phyloP scores from a whole-genome alignment of 257 asterid species.

The Ophiorrhiza pumila region DNA sequence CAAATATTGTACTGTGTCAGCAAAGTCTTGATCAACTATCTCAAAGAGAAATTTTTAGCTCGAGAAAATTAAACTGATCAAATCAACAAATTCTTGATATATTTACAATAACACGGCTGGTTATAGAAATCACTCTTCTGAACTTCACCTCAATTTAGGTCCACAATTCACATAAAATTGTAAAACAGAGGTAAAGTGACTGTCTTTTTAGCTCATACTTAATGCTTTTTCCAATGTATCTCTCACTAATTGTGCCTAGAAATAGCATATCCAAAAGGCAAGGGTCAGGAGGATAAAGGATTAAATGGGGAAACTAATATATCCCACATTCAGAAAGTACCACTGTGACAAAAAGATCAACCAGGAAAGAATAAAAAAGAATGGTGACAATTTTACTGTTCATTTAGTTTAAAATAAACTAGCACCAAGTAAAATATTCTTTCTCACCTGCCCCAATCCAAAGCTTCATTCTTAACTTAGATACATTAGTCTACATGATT shows the following conservation, averaged over 20 bases:
- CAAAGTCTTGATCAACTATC: background rate
- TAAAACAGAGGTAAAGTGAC: background rate
- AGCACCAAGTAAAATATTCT: background rate
- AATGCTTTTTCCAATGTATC: background rate
- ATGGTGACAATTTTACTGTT: background rate
- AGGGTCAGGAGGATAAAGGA: background rate
- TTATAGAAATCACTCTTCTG: background rate
- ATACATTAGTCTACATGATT: too few relatives aligned
- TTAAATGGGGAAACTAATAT: background rate
- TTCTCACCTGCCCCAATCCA: background rate
- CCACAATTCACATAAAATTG: background rate
- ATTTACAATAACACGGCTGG: background rate
- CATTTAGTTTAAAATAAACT: background rate
- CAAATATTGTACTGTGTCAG: background rate
- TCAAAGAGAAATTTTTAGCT: background rate
- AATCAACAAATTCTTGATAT: background rate
- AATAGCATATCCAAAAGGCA: background rate
- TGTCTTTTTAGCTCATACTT: background rate
- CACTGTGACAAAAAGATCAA: constrained; percentile 1
- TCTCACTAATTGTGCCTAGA: background rate
- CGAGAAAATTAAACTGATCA: background rate
- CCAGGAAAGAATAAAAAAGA: background rate
- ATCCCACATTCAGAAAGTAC: too few relatives aligned
- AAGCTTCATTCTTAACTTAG: background rate
- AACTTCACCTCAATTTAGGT: background rate